Evolutionary conservation across 1,284 basidiomycete genomes (phyloP).

Genomic region (Tremellales sp.): DNA sequence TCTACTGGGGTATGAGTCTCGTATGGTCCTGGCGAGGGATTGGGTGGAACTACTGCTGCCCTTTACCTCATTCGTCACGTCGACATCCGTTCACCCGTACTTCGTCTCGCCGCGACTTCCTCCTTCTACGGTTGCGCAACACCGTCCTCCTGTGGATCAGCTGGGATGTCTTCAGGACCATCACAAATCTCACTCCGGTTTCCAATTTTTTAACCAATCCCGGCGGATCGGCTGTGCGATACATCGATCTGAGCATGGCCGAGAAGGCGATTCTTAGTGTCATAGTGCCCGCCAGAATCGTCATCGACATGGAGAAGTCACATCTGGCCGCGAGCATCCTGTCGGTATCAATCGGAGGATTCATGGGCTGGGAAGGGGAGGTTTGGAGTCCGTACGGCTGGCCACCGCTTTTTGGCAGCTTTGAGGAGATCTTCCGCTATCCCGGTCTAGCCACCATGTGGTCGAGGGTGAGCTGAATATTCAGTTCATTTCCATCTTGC

Average conservation of each 20-base stretch:
- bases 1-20: slow-evolving; percentile 31
- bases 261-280: slow-evolving; percentile 26
- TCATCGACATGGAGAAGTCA: slow-evolving; percentile 19
- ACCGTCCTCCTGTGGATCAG: slow-evolving; percentile 11
- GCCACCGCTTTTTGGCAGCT: slow-evolving; percentile 36
- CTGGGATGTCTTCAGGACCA: slow-evolving; percentile 22
- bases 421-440: slow-evolving; percentile 26
- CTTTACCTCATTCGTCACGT: slow-evolving; percentile 20
- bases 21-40: slow-evolving; percentile 37
- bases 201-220: slow-evolving; percentile 23
- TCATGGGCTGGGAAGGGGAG: slow-evolving; percentile 34
- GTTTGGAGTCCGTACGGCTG: slow-evolving; percentile 41
- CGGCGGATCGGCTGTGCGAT: slow-evolving; percentile 10
- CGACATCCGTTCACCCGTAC: slow-evolving; percentile 23
- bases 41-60: slow-evolving; percentile 37
- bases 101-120: slow-evolving; percentile 18
- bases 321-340: slow-evolving; percentile 10
- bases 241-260: slow-evolving; percentile 13
- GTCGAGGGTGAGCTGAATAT: slow-evolving; percentile 30
- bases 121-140: slow-evolving; percentile 12
- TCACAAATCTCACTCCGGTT: slow-evolving; percentile 21
- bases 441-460: slow-evolving; percentile 39
- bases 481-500: not conserved
- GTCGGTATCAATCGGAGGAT: slow-evolving; percentile 26
- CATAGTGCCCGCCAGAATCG: slow-evolving; percentile 22